Conservation (phyloP, 2,329 filamentous ascomycete genomes). For the Xylaria sp. region DNA sequence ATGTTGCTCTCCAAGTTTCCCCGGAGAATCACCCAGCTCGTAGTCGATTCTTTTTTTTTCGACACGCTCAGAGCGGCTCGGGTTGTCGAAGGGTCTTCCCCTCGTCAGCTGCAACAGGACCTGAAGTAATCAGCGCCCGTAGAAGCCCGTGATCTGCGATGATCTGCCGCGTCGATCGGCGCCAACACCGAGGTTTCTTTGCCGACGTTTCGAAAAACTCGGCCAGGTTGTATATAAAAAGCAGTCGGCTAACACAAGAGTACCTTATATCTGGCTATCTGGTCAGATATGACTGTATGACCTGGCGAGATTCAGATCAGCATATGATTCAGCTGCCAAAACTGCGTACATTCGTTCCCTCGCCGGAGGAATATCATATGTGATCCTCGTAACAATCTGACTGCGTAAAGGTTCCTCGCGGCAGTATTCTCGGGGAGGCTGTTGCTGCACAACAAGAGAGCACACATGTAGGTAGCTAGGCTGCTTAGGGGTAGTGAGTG, state of each 20-base stretch:
- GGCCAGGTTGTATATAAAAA: constrained; percentile 3
- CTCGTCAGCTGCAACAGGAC: not conserved
- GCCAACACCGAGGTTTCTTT: not conserved
- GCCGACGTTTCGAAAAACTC: constrained; percentile 4
- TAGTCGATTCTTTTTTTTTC: constrained; percentile 13
- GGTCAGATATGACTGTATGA: constrained; percentile 17
- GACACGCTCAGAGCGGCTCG: constrained; percentile 1
- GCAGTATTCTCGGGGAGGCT: constrained; percentile 20
- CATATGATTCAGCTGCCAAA: constrained; percentile 22
- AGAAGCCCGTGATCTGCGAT: constrained; percentile 4
- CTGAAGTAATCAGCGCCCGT: not conserved
- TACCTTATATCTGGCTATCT: constrained; percentile 2
- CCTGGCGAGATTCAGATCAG: constrained; percentile 33
- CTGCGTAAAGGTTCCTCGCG: constrained; percentile 17
- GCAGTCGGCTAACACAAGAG: constrained; percentile 3
- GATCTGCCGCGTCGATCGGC: not conserved
- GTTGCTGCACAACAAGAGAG: no score
- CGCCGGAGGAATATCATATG: constrained; percentile 7
- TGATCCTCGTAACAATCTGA: constrained; percentile 25
- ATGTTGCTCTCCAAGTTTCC: constrained; percentile 5
- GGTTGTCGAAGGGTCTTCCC: no score
- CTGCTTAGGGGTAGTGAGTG: no score
- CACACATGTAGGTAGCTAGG: no score
- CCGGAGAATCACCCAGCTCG: constrained; percentile 13
- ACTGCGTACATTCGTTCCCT: constrained; percentile 18